Conservation (phyloP, 352 stramenopile genomes). For the Thalassiosira livingstoniorum region DNA sequence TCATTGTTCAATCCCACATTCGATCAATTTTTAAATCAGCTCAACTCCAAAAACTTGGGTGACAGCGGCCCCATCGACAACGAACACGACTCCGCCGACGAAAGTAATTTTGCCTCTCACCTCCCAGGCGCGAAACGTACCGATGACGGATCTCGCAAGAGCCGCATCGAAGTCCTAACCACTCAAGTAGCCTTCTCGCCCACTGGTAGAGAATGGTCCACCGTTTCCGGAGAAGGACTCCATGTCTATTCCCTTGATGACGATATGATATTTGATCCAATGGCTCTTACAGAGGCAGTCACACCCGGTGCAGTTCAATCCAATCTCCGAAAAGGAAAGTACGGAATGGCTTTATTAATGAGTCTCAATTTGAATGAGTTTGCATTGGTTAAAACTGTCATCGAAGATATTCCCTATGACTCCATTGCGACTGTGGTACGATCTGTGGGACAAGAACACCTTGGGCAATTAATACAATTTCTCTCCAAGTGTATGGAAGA, state of each 20-base stretch:
- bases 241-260: conserved; percentile 96
- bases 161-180: conserved; percentile 92
- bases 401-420: conserved; percentile 91
- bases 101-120: conserved; percentile 76
- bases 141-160: conserved; percentile 84
- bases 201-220: conserved; percentile 95
- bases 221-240: conserved; percentile 96
- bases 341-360: conserved; percentile 94
- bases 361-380: conserved; percentile 96
- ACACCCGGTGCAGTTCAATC: conserved; percentile 92
- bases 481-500: conserved; percentile 92
- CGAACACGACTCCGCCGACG: conserved; percentile 84
- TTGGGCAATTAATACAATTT: conserved; percentile 92
- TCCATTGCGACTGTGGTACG: conserved; percentile 92
- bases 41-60: conserved; percentile 83
- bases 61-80: conserved; percentile 84
- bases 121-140: conserved; percentile 79
- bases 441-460: conserved; percentile 90
- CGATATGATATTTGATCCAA: conserved; percentile 98
- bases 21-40: conserved; percentile 36
- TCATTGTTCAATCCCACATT: conserved; percentile 15
- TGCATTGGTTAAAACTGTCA: conserved; percentile 90
- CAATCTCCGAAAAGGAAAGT: conserved; percentile 90
- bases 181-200: conserved; percentile 96
- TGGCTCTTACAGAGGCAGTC: conserved; percentile 97